A percentile compares a stretch with the other conserved stretches of the same genome.
Conservation (phyloP, 2,329 filamentous ascomycete genomes). For the Cladophialophora immunda region DNA sequence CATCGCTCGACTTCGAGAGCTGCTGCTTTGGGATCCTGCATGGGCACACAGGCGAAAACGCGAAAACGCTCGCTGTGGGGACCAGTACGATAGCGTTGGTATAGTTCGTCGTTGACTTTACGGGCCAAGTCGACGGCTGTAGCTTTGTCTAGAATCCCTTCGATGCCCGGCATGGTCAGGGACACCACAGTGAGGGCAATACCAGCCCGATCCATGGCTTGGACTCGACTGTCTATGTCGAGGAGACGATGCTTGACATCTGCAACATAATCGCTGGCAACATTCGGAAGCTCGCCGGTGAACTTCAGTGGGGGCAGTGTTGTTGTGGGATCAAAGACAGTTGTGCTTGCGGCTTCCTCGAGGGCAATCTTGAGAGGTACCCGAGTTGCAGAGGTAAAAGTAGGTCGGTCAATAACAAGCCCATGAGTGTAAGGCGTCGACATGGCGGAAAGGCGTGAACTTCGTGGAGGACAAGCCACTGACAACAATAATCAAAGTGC, state of each 20-base stretch:
- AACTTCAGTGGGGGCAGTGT: neutral
- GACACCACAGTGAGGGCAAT: constrained; percentile 13
- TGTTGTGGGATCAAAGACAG: neutral
- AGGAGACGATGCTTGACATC: neutral
- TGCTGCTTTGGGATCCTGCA: too few relatives aligned
- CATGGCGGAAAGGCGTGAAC: too few relatives aligned
- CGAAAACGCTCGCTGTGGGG: constrained; percentile 7
- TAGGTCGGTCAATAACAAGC: too few relatives aligned
- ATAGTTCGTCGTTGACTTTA: constrained; percentile 15
- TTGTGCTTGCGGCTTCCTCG: neutral
- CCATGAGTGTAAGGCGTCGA: too few relatives aligned
- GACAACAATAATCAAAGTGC: too few relatives aligned
- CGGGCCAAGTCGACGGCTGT: constrained; percentile 3
- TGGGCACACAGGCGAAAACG: neutral
- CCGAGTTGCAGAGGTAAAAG: too few relatives aligned
- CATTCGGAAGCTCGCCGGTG: neutral
- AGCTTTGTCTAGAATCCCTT: constrained; percentile 6
- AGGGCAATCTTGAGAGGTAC: too few relatives aligned
- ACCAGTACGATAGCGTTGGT: constrained; percentile 7
- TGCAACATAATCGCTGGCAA: neutral
- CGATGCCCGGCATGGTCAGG: constrained; percentile 18
- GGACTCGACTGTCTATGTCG: constrained; percentile 10
- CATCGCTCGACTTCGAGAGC: too few relatives aligned
- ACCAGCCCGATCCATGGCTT: constrained; percentile 17
- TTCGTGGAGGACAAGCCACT: too few relatives aligned